Base-by-base conservation (phyloP, 2,329 filamentous ascomycete species). In the Fusarium miscanthi region DNA sequence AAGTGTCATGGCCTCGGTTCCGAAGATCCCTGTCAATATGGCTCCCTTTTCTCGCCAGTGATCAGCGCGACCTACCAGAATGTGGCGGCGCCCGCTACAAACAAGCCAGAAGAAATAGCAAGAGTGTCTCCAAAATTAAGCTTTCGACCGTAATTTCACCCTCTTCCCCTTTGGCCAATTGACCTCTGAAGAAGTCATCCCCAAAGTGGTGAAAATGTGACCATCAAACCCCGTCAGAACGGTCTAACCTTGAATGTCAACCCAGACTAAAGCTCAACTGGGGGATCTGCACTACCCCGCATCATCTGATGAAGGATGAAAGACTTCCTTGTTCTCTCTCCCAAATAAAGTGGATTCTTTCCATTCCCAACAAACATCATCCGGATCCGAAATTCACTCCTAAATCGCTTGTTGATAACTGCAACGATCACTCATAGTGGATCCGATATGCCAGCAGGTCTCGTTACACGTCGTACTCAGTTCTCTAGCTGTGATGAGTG, bases 401-500 rank as follows among this genome's bases (percentile, higher is more conserved):
- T 16, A 17, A 27, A 43, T 21, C 19, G n/a, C 25, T 37, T 14
- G 16, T 12, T n/a, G 23, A 19, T 38, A 12, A n/a, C 9, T 53
- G 19, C 33, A 35, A 25, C 16, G 5, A n/a, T 41, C 37, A 16
- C 14, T 19, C 33, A 14, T 53, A 56, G 30, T 43, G 54, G 59
- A 46, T 31, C 27, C 49, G 37, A 65, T 30, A 76, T 77, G 74
- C 73, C 62, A 40, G 51, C 61, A 23, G 62, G 60, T 16, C 48
- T 69, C 33, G 72, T 77, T 57, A 66, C 72, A 12, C 78, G 77
- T n/a, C 78, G 74, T 51, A 82, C 80, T 9, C 81, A 83, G 35
- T 81, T 81, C 65, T 81, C 79, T 38, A 80, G 79, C 56, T 81
- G 79, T 54, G 79, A 81, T 52, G 76, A 76, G 27, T 81, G 79